Conservation (phyloP, 2,329 filamentous ascomycete species). For the Thielaviopsis ethacetica region DNA sequence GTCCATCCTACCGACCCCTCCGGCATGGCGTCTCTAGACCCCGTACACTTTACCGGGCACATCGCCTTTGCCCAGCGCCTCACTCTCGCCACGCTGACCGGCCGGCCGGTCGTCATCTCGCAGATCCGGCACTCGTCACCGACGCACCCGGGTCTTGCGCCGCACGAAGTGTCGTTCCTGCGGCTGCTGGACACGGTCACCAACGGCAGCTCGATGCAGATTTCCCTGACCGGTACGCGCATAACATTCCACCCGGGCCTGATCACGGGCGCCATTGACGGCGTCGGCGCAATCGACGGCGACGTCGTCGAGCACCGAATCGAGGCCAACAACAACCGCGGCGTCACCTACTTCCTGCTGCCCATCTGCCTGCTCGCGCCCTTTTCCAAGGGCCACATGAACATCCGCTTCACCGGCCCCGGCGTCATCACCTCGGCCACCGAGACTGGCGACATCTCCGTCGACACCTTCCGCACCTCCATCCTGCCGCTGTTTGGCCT, state of each 20-base stretch:
- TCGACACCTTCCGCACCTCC: slow-evolving; percentile 86
- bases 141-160: slow-evolving; percentile 73
- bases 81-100: slow-evolving; percentile 79
- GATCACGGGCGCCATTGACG: slow-evolving; percentile 70
- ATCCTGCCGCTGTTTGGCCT: slow-evolving; percentile 77
- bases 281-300: slow-evolving; percentile 50
- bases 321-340: slow-evolving; percentile 58
- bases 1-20: background rate
- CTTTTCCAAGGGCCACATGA: slow-evolving; percentile 82
- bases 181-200: slow-evolving; percentile 88
- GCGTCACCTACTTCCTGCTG: slow-evolving; percentile 81
- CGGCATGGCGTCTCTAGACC: slow-evolving; percentile 27
- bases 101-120: slow-evolving; percentile 76
- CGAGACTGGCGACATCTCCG: slow-evolving; percentile 68
- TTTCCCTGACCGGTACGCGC: slow-evolving; percentile 89
- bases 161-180: slow-evolving; percentile 88
- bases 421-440: slow-evolving; percentile 87
- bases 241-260: slow-evolving; percentile 84
- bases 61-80: slow-evolving; percentile 70
- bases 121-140: slow-evolving; percentile 80
- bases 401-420: slow-evolving; percentile 74
- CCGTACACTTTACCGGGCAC: slow-evolving; percentile 69
- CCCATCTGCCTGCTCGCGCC: slow-evolving; percentile 81
- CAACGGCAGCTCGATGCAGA: slow-evolving; percentile 88
- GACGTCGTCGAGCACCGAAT: slow-evolving; percentile 72